phyloP scores from a whole-genome alignment of 306 rosid species.

The Prosopis cineraria region DNA sequence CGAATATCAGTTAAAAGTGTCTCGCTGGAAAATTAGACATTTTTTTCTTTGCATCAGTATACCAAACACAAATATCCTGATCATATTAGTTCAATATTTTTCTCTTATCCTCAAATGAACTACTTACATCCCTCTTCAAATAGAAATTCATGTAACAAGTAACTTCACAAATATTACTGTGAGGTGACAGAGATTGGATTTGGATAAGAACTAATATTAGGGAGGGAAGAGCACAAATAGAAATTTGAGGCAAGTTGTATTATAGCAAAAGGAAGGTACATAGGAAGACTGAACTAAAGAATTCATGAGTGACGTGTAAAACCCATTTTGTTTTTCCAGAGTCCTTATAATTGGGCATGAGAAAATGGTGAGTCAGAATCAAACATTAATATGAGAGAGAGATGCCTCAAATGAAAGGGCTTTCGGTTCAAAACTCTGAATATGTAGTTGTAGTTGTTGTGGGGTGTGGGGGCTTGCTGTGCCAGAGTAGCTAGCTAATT shows the following conservation, averaged over 20 bases:
- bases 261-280: not conserved
- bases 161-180: not conserved
- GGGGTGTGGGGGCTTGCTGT: not conserved
- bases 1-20: not conserved
- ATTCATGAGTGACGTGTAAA: not conserved
- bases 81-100: not conserved
- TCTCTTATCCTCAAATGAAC: not conserved
- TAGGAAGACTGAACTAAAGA: not conserved
- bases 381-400: conserved; percentile 22
- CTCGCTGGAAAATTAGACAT: not conserved
- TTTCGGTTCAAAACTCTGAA: conserved; percentile 31
- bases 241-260: not conserved
- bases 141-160: not conserved
- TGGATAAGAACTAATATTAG: not conserved
- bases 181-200: not conserved
- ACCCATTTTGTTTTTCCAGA: not conserved
- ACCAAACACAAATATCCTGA: not conserved
- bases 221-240: not conserved
- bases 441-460: not conserved
- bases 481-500: not conserved
- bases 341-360: not conserved
- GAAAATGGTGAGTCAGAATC: not conserved
- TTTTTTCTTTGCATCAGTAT: not conserved
- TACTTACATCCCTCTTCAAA: not conserved
- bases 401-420: not conserved